phyloP scores from a whole-genome alignment of 371 early-diverging fungal species.

The Mucor indicus region DNA sequence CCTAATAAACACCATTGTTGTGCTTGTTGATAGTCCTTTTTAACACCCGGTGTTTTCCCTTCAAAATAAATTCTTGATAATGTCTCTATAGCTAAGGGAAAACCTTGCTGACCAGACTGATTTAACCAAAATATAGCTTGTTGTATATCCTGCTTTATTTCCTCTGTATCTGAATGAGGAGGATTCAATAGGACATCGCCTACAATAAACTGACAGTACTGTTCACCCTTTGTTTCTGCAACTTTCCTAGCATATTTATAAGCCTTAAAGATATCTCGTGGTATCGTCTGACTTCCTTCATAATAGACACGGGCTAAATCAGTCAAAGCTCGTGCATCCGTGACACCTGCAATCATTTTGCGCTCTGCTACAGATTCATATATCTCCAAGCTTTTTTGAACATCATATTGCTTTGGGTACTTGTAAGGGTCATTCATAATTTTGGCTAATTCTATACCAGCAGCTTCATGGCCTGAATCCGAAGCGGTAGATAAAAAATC shows the following conservation, averaged over 20 bases:
- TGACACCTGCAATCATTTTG: conserved; percentile 6
- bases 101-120: conserved; percentile 44
- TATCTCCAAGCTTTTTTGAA: conserved; percentile 27
- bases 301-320: conserved; percentile 43
- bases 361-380: conserved; percentile 29
- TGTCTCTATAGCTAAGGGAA: conserved; percentile 44
- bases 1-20: conserved; percentile 43
- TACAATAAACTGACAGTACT: conserved; percentile 50
- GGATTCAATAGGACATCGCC: conserved; percentile 35
- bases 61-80: conserved; percentile 37
- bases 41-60: conserved; percentile 27
- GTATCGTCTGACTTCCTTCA: conserved; percentile 34
- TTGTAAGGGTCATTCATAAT: conserved; percentile 39
- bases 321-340: conserved; percentile 35
- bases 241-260: conserved; percentile 41
- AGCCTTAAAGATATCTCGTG: conserved; percentile 37
- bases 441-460: conserved; percentile 35
- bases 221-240: conserved; percentile 40
- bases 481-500: conserved; percentile 29
- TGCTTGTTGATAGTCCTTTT: conserved; percentile 39
- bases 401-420: conserved; percentile 37
- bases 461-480: conserved; percentile 27
- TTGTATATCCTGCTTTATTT: conserved; percentile 26
- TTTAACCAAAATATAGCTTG: conserved; percentile 47
- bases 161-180: background rate